A percentile compares a stretch with the other conserved stretches of the same genome.
These are phyloP conservation scores for Chaetomidium leptoderma DNA, from an alignment of 495 filamentous ascomycete genomes.

Conservation along the genomic window DNA sequence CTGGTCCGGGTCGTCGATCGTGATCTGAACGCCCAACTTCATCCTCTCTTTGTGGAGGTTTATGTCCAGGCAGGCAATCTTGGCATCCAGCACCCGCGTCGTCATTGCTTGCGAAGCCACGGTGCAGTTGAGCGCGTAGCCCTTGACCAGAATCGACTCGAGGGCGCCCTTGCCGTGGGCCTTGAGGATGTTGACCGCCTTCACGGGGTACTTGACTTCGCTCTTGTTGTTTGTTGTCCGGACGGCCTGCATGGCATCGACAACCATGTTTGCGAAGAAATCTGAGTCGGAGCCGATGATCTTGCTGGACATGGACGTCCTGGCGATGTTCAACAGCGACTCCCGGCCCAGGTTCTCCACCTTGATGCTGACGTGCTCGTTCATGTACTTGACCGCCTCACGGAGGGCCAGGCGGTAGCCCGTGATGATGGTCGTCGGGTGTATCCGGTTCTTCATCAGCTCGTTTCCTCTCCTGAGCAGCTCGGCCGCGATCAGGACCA, in stretches of 20 bases:
- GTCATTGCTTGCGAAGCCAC: constrained; percentile 98
- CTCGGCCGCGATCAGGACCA: constrained; percentile 95
- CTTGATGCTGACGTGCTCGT: constrained; percentile 92
- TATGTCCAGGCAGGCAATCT: constrained; percentile 96
- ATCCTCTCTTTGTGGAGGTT: constrained; percentile 98
- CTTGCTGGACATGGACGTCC: constrained; percentile 99
- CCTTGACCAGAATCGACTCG: constrained; percentile 89
- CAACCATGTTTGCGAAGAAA: constrained; percentile 95
- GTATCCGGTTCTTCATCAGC: constrained; percentile 98
- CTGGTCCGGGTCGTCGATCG: constrained; percentile 93
- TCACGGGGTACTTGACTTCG: constrained; percentile 96
- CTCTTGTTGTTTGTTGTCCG: constrained; percentile 84
- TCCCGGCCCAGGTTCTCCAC: constrained; percentile 88
- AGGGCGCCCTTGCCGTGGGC: constrained; percentile 89
- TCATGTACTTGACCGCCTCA: constrained; percentile 98
- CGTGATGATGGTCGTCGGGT: constrained; percentile 98
- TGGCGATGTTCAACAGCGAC: constrained; percentile 89
- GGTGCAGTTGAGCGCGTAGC: constrained; percentile 97
- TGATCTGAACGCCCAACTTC: constrained; percentile 98
- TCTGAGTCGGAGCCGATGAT: constrained; percentile 94
- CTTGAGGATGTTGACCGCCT: constrained; percentile 97
- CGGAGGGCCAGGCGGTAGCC: constrained; percentile 93
- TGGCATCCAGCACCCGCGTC: constrained; percentile 86
- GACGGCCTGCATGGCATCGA: constrained; percentile 93
- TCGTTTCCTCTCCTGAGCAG: constrained; percentile 93